A percentile compares a stretch with the other conserved stretches of the same genome.
phyloP scores from a whole-genome alignment of 495 filamentous ascomycete genomes.

The Tuber microsphaerosporum region DNA sequence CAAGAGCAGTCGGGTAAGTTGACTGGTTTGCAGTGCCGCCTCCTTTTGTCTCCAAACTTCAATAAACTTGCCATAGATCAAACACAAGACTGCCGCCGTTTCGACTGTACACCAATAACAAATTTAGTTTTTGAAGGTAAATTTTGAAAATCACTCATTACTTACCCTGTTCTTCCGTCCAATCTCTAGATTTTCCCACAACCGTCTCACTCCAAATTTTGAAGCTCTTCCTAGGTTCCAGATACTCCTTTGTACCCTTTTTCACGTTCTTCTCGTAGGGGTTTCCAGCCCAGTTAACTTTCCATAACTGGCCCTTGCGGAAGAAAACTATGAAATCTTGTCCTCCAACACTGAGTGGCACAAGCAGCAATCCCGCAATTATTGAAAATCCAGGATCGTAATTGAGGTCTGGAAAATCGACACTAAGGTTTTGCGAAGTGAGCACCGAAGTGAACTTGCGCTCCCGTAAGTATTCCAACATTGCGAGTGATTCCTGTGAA shows the following conservation, averaged over 20 bases:
- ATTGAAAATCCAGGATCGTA: slow-evolving; percentile 73
- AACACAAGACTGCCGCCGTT: slow-evolving; percentile 77
- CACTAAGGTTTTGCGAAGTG: slow-evolving; percentile 65
- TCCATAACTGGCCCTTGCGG: slow-evolving; percentile 59
- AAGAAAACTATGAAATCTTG: slow-evolving; percentile 90
- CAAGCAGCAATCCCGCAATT: slow-evolving; percentile 75
- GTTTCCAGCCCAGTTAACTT: slow-evolving; percentile 71
- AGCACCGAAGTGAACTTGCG: slow-evolving; percentile 69
- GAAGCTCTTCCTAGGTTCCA: slow-evolving; percentile 73
- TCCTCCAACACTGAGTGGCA: slow-evolving; percentile 70
- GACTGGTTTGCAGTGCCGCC: slow-evolving; percentile 70
- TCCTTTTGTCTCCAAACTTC: slow-evolving; percentile 93
- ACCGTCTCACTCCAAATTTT: slow-evolving; percentile 69
- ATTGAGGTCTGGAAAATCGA: slow-evolving; percentile 75
- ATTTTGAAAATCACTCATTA: not conserved
- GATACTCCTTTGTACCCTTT: slow-evolving; percentile 60
- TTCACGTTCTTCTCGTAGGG: slow-evolving; percentile 73
- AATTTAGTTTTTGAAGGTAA: not conserved
- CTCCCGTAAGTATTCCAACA: slow-evolving; percentile 79
- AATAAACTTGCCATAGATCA: slow-evolving; percentile 76
- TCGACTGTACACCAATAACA: slow-evolving; percentile 49
- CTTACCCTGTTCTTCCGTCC: slow-evolving; percentile 58
- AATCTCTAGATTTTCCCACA: slow-evolving; percentile 66
- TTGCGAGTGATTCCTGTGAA: slow-evolving; percentile 74
- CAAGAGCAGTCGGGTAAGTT: slow-evolving; percentile 70